phyloP scores from a whole-genome alignment of 2,329 filamentous ascomycete genomes.

The Stagonosporopsis chrysanthemi region DNA sequence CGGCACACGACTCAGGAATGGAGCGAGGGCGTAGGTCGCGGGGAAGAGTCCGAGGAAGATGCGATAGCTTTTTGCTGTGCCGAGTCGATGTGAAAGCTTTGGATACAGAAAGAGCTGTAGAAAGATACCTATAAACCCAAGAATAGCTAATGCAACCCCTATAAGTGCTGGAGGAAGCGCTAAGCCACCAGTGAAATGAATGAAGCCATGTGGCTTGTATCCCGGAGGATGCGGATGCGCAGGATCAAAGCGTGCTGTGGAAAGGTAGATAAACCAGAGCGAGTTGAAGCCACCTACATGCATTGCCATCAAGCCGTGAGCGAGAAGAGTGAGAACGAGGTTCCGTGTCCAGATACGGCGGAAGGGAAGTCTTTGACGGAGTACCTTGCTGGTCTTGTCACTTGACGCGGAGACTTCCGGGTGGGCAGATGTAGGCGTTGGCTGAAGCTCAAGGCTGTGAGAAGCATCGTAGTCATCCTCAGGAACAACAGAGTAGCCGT shows the following conservation, averaged over 20 bases:
- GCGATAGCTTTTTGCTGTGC: slow-evolving; percentile 53
- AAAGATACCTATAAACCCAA: slow-evolving; percentile 57
- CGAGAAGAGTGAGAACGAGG: slow-evolving; percentile 53
- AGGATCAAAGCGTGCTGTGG: slow-evolving; percentile 54
- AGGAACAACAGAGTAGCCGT: slow-evolving; percentile 44
- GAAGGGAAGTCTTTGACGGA: slow-evolving; percentile 52
- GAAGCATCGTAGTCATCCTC: slow-evolving; percentile 37
- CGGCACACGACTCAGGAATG: slow-evolving; percentile 54
- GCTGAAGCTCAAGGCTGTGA: slow-evolving; percentile 37
- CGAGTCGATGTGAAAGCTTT: slow-evolving; percentile 50
- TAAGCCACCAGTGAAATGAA: slow-evolving; percentile 59
- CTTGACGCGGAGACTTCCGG: slow-evolving; percentile 4
- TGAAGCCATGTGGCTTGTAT: slow-evolving; percentile 48
- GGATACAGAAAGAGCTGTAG: slow-evolving; percentile 59
- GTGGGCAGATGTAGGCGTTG: slow-evolving; percentile 36
- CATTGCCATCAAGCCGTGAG: slow-evolving; percentile 56
- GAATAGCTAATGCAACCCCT: slow-evolving; percentile 57
- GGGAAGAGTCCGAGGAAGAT: slow-evolving; percentile 55
- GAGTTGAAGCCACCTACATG: slow-evolving; percentile 60
- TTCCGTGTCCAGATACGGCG: slow-evolving; percentile 57
- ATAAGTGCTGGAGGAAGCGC: slow-evolving; percentile 57
- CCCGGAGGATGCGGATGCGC: slow-evolving; percentile 41
- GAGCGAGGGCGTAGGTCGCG: slow-evolving; percentile 53
- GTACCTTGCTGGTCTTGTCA: slow-evolving; percentile 22
- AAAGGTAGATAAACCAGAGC: slow-evolving; percentile 60